Base-by-base conservation (phyloP, 2,329 filamentous ascomycete species). In the Phialocephala sp. region DNA sequence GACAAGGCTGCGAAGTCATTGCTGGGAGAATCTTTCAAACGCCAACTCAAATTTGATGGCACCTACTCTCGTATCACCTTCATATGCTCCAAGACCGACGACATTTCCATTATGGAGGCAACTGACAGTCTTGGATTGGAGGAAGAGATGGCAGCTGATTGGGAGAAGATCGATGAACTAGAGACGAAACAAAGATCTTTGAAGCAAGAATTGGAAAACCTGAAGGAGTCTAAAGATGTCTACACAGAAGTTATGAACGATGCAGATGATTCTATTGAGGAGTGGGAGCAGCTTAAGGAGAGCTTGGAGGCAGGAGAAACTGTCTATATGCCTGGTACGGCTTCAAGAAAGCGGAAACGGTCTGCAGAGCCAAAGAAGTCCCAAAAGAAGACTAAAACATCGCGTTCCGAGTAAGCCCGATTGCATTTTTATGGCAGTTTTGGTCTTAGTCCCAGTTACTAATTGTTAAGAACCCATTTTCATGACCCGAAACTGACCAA, bases 51-150 rank as follows among this genome's bases (percentile, higher is more conserved):
- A 64, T 85, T 85, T 70, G 87, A 89, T 65, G 83, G 84, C 1
- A 80, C 78, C 0, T 85, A 85, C 62, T 80, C 77, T 8, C 79
- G 77, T 1, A 79, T 89, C 2, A 87, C 85, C 0, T 89, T 89
- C 66, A 85, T 90, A 15, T 89, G 87, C 71, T 84, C 81, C 18
- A 89, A 89, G 72, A 87, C 85, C 0, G 88, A 90, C 71, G 85
- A 89, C 52, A 86, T 89, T 1, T 75, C 78, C 1, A 71, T 76
- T 52, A 78, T 70, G 0, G 80, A 81, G 61, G 74, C 74, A 12
- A 59, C 73, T 0, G 76, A 78, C 14, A 77, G 72, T 20, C 74
- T 84, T 6, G 73, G 71, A 0, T 72, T 82, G 1, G 74, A 77
- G 22, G 76, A 77, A 14, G 73, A 79, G 47, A 70, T 79, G 59